These are phyloP conservation scores for Tulasnella calospora DNA, from an alignment of 768 basidiomycete species.

Conservation along the genomic window DNA sequence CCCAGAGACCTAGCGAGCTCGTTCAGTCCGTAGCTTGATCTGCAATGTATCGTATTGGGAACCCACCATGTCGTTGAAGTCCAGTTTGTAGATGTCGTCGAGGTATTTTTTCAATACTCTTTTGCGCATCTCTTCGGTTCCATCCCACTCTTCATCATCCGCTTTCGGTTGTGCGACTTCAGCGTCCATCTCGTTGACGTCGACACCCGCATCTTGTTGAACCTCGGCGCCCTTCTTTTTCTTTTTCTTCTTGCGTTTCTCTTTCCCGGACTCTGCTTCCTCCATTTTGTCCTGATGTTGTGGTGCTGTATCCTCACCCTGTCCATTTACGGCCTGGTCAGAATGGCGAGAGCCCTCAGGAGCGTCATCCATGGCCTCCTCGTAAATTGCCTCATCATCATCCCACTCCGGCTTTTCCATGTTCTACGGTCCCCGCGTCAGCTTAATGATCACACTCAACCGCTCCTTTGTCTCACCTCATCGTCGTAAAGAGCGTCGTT, in stretches of 20 bases:
- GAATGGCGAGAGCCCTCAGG: slow-evolving; percentile 35
- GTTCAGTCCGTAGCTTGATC: neutral
- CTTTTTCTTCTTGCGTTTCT: slow-evolving; percentile 58
- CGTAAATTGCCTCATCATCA: slow-evolving; percentile 72
- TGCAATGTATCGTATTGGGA: neutral
- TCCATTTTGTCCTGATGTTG: neutral
- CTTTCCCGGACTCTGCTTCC: slow-evolving; percentile 35
- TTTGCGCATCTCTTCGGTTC: slow-evolving; percentile 88
- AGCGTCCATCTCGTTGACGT: slow-evolving; percentile 49
- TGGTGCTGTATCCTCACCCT: neutral
- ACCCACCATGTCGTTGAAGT: slow-evolving; percentile 92
- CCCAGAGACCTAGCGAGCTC: slow-evolving; percentile 63
- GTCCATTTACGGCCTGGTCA: neutral
- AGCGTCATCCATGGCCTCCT: slow-evolving; percentile 49
- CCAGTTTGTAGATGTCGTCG: slow-evolving; percentile 85
- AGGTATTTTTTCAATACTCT: slow-evolving; percentile 78
- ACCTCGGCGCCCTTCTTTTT: slow-evolving; percentile 43
- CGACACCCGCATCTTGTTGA: slow-evolving; percentile 48
- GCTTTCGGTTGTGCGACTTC: slow-evolving; percentile 46
- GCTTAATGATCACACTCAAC: neutral
- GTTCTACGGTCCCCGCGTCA: slow-evolving; percentile 30
- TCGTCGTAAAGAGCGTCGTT: slow-evolving; percentile 42
- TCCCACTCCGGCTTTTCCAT: slow-evolving; percentile 83
- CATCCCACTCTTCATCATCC: slow-evolving; percentile 64
- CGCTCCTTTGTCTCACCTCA: slow-evolving; percentile 28